A percentile compares a stretch with the other conserved stretches of the same genome.
These are phyloP conservation scores for Rhododendron griersonianum DNA, from an alignment of 148 eudicot genomes.

Conservation along the genomic window DNA sequence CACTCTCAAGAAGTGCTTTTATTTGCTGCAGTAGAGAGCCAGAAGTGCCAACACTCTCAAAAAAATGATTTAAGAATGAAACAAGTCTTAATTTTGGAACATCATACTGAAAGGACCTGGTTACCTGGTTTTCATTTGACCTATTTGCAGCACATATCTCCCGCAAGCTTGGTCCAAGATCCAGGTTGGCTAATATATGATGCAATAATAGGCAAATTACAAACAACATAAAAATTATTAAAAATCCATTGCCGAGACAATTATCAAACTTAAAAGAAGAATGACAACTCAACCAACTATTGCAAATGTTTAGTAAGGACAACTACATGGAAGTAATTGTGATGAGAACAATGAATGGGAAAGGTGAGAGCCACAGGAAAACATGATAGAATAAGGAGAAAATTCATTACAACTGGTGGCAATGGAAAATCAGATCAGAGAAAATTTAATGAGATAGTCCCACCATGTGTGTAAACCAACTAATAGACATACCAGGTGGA, in stretches of 20 bases:
- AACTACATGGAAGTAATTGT: not conserved
- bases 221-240: not conserved
- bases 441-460: not conserved
- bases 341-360: not conserved
- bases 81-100: not conserved
- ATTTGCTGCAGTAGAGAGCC: constrained; percentile 62
- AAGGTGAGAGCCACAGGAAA: too few species aligned
- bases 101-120: not conserved
- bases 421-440: not conserved
- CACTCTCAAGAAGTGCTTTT: constrained; percentile 73
- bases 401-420: not conserved
- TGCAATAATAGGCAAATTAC: constrained; percentile 11
- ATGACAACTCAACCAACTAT: not conserved
- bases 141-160: constrained; percentile 89
- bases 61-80: not conserved
- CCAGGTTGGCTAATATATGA: constrained; percentile 40
- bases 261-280: not conserved
- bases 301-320: not conserved
- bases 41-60: not conserved
- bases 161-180: constrained; percentile 69
- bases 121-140: constrained; percentile 86
- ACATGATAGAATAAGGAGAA: too few species aligned
- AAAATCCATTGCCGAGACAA: not conserved
- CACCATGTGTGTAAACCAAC: not conserved
- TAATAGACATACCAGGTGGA: not conserved